Evolutionary conservation across 495 filamentous ascomycete species (phyloP), one percentile per base, ranked within the genome.

Genomic region (Aspergillus panamensis): DNA sequence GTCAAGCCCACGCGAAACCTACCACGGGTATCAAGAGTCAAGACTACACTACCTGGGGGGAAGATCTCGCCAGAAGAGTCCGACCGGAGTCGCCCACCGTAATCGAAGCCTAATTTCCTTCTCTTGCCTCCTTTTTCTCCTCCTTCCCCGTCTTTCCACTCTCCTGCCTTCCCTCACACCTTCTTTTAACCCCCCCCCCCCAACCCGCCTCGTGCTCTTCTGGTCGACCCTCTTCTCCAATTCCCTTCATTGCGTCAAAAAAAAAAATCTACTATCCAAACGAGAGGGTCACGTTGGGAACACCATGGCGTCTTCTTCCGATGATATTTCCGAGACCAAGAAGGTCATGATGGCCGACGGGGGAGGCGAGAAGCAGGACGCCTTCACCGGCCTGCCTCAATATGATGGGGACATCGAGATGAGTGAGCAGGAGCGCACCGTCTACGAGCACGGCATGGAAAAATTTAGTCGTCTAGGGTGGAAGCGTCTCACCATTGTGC

Each of bases 391-490:
- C 12, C 62, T 60, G 5, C 63, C 66, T 14, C 35, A 51, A 14
- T 68, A 66, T 50, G 67, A 70, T 19, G 63, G 61, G n/a, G 65
- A 67, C 19, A 45, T 67, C 5, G 65, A 68, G 61, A 67, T 70
- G 62, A 64, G 55, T 21, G 65, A 67, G 54, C 44, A 55, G 37
- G 67, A 70, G 48, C 61, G 65, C 1, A 58, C 57, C 39, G 51
- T 67, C 50, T 61, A 61, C 55, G 65, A 67, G 31, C 57, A 65
- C 17, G 67, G 67, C 17, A 57, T 62, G 14, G 43, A 65, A 14
- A 70, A 72, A 47, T 71, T 65, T 58, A 70, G 65, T 51, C 67
- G 68, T 58, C 63, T 73, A 40, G 71, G 71, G 30, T 73, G 71
- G 71, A 70, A 70, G 54, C 65, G 71, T 20, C 63, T 73, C 19